Evolutionary conservation across 148 eudicot genomes (phyloP).

Genomic region (Chenopodium berlandieri): DNA sequence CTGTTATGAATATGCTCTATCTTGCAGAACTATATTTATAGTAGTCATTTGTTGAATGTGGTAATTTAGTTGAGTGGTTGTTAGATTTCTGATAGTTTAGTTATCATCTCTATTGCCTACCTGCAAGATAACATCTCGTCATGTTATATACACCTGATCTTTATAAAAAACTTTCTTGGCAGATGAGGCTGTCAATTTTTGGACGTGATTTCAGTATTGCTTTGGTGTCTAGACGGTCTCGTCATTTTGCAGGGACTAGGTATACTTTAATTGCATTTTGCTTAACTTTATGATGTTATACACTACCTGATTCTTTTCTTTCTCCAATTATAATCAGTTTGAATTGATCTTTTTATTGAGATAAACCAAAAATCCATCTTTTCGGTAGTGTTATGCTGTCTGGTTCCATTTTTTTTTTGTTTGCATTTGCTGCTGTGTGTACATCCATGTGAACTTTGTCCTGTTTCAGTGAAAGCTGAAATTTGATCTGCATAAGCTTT

Average conservation of each 20-base stretch:
- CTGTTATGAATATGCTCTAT: too few species aligned
- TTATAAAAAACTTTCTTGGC: conserved; percentile 18
- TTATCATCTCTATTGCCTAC: not conserved
- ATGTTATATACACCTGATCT: not conserved
- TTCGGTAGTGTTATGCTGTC: not conserved
- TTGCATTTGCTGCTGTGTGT: not conserved
- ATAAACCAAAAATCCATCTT: not conserved
- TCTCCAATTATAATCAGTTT: too few species aligned
- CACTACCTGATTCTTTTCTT: not conserved
- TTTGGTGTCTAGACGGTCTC: conserved; percentile 85
- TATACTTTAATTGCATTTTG: conserved; percentile 28
- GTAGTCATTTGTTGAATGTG: too few species aligned
- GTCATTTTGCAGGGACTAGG: conserved; percentile 99
- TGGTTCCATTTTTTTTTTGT: not conserved
- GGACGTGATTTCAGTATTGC: conserved; percentile 93
- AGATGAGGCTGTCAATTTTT: conserved; percentile 82
- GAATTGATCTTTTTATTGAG: not conserved
- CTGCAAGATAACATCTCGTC: not conserved
- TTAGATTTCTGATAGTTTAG: too few species aligned
- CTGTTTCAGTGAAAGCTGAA: too few species aligned
- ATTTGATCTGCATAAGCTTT: too few species aligned
- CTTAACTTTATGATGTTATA: not conserved
- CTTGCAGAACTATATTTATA: too few species aligned
- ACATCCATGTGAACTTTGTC: too few species aligned
- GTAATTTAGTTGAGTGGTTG: too few species aligned